Evolutionary conservation across 805 yeast species (phyloP), one percentile per base, ranked within the genome.

Genomic region (Candida sithepensis): DNA sequence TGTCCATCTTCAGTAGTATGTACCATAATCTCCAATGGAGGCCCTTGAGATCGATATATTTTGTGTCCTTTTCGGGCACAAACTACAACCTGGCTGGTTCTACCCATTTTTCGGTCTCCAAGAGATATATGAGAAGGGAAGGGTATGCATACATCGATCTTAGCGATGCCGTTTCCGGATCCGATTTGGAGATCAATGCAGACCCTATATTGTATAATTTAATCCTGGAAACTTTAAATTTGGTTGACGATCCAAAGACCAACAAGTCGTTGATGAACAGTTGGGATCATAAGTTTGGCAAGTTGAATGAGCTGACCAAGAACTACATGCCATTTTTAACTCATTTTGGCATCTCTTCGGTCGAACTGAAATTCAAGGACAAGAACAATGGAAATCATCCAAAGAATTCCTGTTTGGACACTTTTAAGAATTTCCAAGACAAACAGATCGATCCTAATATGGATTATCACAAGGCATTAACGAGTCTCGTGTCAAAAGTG

Each of bases 1-100:
- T 87, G 9, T 79, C 85, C 47, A 63, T 86, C 0, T 79, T 90
- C 45, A 80, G 88, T 19, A 72, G 79, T 23, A 69, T 90, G 64
- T 82, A 78, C 49, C 72, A 79, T 44, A 72, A 81, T 33, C 76
- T 75, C 56, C 80, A 82, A 50, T 91, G 97, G 97, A 70, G 73
- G 41, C 97, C 98, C 0, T 65, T 89, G 36, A 77, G 98, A 63
- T 75, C 91, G 3, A 82, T 91, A 13, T 84, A 84, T 59, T 90
- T 91, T 67, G 80, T 81, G 0, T 87, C 96, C 0, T 89, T 86
- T 70, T 96, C 91, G 57, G 97, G 87, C 1, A 70, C 85, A 0
- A 81, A 83, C 51, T 89, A 85, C 58, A 90, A 90, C 61, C 69
- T 75, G 54, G 96, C 94, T 0, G 98, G 98, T 0, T 74, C 88